These are phyloP conservation scores for Adansonia digitata DNA, from an alignment of 345 rosid genomes.

Conservation along the genomic window DNA sequence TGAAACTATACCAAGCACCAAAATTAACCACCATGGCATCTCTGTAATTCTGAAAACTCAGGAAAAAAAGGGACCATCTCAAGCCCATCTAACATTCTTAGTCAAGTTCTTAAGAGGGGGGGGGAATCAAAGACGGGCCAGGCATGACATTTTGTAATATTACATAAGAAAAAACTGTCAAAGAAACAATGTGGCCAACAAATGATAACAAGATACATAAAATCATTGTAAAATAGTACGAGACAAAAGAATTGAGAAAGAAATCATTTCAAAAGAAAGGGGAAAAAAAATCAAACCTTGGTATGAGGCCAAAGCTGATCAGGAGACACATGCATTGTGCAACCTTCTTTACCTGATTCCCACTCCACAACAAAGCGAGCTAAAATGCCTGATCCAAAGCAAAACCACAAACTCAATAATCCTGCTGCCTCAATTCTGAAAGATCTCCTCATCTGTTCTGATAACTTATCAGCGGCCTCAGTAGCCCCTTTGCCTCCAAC, in stretches of 20 bases:
- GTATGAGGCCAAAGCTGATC: slow-evolving; percentile 99
- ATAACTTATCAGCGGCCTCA: slow-evolving; percentile 69
- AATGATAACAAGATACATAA: neutral
- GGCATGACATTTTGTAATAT: neutral
- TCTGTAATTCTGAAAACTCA: neutral
- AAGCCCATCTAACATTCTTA: neutral
- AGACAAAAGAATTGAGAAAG: neutral
- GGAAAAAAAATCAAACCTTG: slow-evolving; percentile 41
- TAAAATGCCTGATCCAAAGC: slow-evolving; percentile 82
- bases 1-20: neutral
- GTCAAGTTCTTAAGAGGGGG: neutral
- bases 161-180: neutral
- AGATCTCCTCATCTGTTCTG: slow-evolving; percentile 80
- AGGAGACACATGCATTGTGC: slow-evolving; percentile 99
- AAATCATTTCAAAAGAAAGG: neutral
- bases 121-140: neutral
- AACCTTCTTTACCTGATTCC: slow-evolving; percentile 96
- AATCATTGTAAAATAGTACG: neutral
- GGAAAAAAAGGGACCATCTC: neutral
- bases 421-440: slow-evolving; percentile 97
- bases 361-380: slow-evolving; percentile 99
- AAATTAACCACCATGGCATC: neutral
- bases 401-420: slow-evolving; percentile 92
- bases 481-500: slow-evolving; percentile 54
- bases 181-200: neutral